Percentiles rank a stretch among this genome's conserved stretches.
Evolutionary conservation across 2,329 filamentous ascomycete species (phyloP).

Genomic region (Zymoseptoria tritici): DNA sequence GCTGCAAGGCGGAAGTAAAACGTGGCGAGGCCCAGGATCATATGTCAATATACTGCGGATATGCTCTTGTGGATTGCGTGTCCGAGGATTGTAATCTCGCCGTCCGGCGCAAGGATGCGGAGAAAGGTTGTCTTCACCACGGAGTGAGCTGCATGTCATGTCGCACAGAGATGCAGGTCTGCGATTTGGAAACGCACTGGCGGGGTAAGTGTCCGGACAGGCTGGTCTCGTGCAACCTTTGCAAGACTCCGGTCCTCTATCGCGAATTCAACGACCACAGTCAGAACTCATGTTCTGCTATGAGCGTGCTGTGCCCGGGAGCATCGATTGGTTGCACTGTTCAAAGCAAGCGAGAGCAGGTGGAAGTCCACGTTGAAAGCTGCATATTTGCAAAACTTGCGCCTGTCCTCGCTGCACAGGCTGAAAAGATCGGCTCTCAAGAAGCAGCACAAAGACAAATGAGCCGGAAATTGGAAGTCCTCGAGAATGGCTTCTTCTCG

Average conservation of each 20-base stretch:
- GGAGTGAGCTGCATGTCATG: conserved; percentile 48
- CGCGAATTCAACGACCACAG: conserved; percentile 37
- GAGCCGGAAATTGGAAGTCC: conserved; percentile 37
- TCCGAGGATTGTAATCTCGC: conserved; percentile 43
- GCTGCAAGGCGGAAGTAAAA: conserved; percentile 48
- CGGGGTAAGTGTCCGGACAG: conserved; percentile 43
- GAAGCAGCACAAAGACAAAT: conserved; percentile 38
- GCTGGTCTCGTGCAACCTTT: conserved; percentile 37
- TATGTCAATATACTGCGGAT: conserved; percentile 53
- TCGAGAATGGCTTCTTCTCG: conserved; percentile 38
- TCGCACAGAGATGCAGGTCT: conserved; percentile 46
- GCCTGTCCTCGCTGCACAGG: conserved; percentile 38
- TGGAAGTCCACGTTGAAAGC: conserved; percentile 33
- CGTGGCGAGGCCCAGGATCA: conserved; percentile 53
- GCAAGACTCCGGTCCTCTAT: conserved; percentile 34
- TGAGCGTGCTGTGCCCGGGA: conserved; percentile 38
- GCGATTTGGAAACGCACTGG: conserved; percentile 42
- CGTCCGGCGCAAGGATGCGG: conserved; percentile 49
- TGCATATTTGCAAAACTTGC: conserved; percentile 43
- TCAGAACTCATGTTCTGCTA: conserved; percentile 36
- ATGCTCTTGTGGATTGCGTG: conserved; percentile 48
- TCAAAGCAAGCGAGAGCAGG: conserved; percentile 32
- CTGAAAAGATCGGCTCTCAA: conserved; percentile 37
- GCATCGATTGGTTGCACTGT: conserved; percentile 38
- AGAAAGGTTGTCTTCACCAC: conserved; percentile 48